Evolutionary conservation across 2,329 filamentous ascomycete genomes (phyloP).

Genomic region (Trichoderma afroharzianum): DNA sequence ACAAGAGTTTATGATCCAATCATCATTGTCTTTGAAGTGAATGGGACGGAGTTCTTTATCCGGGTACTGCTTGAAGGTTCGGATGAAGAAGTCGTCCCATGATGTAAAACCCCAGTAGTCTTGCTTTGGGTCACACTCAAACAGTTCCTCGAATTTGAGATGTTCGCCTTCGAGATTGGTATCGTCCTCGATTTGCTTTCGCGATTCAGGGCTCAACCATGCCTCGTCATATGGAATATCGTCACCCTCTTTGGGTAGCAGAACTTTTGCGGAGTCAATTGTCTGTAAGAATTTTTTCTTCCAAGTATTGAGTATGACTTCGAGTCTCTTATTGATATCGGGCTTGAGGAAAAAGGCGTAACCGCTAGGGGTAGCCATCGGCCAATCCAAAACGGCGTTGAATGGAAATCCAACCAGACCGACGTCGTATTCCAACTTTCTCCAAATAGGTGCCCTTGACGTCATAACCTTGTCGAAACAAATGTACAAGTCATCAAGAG

Average conservation of each 20-base stretch:
- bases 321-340: conserved; percentile 49
- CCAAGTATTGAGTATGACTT: conserved; percentile 50
- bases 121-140: conserved; percentile 20
- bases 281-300: conserved; percentile 23
- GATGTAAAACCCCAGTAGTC: conserved; percentile 48
- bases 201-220: conserved; percentile 23
- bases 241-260: neutral
- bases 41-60: conserved; percentile 45
- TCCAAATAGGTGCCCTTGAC: conserved; percentile 21
- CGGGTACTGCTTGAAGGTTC: conserved; percentile 40
- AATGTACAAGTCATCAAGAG: conserved; percentile 23
- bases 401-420: conserved; percentile 54
- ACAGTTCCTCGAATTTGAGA: conserved; percentile 21
- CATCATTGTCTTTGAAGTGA: conserved; percentile 38
- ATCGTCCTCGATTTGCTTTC: conserved; percentile 20
- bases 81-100: conserved; percentile 64
- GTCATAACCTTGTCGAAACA: conserved; percentile 21
- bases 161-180: conserved; percentile 17
- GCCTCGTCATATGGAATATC: neutral
- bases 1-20: conserved; percentile 53
- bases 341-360: conserved; percentile 51
- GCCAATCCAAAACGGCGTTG: conserved; percentile 56
- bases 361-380: conserved; percentile 53
- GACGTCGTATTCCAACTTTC: conserved; percentile 10
- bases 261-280: conserved; percentile 1